Percentiles rank a stretch among this genome's conserved stretches.
phyloP scores from a whole-genome alignment of 352 stramenopile species.

The Bremia lactucae region DNA sequence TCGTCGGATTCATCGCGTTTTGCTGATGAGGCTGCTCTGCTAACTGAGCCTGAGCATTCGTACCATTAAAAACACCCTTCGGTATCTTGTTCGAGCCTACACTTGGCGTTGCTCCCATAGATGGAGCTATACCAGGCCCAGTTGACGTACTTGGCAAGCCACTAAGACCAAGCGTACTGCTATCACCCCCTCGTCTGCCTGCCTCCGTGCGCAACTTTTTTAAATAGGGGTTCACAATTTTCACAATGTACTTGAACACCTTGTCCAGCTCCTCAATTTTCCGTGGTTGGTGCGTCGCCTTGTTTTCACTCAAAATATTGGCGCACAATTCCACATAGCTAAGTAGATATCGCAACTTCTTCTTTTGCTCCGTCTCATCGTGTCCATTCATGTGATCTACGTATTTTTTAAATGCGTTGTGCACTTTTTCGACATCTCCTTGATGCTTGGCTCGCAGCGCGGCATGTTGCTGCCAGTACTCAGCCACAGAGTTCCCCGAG shows the following conservation, averaged over 20 bases:
- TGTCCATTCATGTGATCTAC: constrained; percentile 83
- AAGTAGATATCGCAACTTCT: constrained; percentile 74
- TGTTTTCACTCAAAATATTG: constrained; percentile 69
- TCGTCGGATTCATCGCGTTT: constrained; percentile 8
- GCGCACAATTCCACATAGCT: constrained; percentile 77
- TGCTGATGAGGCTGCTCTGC: not conserved
- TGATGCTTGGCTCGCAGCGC: constrained; percentile 73
- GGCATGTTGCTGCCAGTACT: constrained; percentile 74
- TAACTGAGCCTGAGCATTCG: not conserved
- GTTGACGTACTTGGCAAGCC: not conserved
- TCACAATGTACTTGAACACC: constrained; percentile 86
- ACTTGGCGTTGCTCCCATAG: not conserved
- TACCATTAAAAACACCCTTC: not conserved
- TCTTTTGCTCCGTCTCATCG: constrained; percentile 80
- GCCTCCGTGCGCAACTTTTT: constrained; percentile 80
- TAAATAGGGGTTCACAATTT: constrained; percentile 80
- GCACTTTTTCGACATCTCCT: constrained; percentile 75
- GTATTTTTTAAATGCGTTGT: constrained; percentile 82
- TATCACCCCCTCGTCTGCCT: constrained; percentile 44
- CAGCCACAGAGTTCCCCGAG: constrained; percentile 31
- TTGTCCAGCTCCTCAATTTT: constrained; percentile 79
- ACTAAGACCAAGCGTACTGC: constrained; percentile 2
- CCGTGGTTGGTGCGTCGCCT: constrained; percentile 51
- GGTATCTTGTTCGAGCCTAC: not conserved
- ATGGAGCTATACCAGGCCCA: not conserved